A percentile compares a stretch with the other conserved stretches of the same genome.
Conservation (phyloP, 164 flowering plant genomes). For the Stephania cephalantha region DNA sequence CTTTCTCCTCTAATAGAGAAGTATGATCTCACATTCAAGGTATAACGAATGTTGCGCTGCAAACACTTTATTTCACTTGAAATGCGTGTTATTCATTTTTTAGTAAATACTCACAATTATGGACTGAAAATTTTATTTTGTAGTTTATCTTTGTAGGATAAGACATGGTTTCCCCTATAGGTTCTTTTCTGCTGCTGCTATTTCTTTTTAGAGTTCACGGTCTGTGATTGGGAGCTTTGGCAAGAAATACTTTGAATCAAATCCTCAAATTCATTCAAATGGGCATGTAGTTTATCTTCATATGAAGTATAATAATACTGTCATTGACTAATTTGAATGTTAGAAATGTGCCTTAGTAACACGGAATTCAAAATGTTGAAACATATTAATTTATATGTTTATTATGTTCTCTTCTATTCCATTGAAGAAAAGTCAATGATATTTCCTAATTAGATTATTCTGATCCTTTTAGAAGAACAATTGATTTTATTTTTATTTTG, state of each 20-base stretch:
- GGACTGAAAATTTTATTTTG: not conserved
- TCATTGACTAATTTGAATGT: too few relatives aligned
- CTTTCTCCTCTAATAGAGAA: slow-evolving; percentile 76
- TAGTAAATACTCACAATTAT: not conserved
- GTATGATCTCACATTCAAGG: slow-evolving; percentile 59
- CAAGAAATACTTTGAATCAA: not conserved
- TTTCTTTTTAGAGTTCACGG: not conserved
- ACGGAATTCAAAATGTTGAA: too few relatives aligned
- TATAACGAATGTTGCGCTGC: slow-evolving; percentile 21
- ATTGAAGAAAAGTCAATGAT: too few relatives aligned
- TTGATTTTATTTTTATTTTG: too few relatives aligned
- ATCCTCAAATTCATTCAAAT: too few relatives aligned
- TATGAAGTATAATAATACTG: too few relatives aligned
- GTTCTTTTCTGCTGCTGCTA: not conserved
- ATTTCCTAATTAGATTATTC: too few relatives aligned
- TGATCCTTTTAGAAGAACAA: too few relatives aligned
- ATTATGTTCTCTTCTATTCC: too few relatives aligned
- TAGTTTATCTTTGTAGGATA: not conserved
- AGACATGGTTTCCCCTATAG: not conserved
- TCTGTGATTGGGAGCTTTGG: not conserved
- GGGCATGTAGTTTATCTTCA: too few relatives aligned
- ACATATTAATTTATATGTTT: too few relatives aligned
- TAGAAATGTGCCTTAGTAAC: too few relatives aligned
- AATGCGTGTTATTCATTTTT: not conserved
- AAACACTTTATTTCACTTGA: not conserved